These are phyloP conservation scores for Schoenoplectus tabernaemontani DNA, from an alignment of 202 grass and related monocot genomes.

Conservation along the genomic window DNA sequence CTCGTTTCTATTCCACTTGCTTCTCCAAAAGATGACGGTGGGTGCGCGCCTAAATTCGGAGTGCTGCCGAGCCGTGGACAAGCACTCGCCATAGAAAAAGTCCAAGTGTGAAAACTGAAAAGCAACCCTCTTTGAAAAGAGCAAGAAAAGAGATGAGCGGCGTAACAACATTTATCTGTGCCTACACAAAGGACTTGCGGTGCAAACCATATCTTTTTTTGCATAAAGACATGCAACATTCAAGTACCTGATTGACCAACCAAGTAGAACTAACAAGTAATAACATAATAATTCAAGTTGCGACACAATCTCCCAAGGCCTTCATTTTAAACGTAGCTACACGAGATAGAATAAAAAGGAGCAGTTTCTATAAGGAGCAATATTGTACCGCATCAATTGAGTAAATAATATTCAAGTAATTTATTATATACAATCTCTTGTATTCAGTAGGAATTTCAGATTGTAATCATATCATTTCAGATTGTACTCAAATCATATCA, in stretches of 20 bases:
- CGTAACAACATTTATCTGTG: neutral
- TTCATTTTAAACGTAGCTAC: neutral
- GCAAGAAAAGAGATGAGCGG: no score
- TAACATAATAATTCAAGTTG: neutral
- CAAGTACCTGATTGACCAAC: neutral
- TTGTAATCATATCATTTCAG: no score
- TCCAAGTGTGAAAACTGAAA: no score
- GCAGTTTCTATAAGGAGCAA: neutral
- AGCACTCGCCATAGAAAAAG: no score
- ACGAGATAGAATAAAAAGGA: neutral
- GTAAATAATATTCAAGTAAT: neutral
- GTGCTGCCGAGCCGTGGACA: no score
- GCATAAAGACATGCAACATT: neutral
- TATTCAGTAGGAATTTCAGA: neutral
- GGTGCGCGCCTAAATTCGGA: no score
- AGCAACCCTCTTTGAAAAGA: no score
- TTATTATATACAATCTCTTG: slow-evolving; percentile 3
- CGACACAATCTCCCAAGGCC: neutral
- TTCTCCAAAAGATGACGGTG: no score
- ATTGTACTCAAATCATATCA: slow-evolving; percentile 33
- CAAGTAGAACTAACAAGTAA: neutral
- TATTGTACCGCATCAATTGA: neutral
- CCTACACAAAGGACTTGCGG: neutral
- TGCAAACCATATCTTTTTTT: neutral
- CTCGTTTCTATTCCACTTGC: no score